Base-by-base conservation (phyloP, 805 yeast species). In the Cyberlindnera xishuangbannaensis region DNA sequence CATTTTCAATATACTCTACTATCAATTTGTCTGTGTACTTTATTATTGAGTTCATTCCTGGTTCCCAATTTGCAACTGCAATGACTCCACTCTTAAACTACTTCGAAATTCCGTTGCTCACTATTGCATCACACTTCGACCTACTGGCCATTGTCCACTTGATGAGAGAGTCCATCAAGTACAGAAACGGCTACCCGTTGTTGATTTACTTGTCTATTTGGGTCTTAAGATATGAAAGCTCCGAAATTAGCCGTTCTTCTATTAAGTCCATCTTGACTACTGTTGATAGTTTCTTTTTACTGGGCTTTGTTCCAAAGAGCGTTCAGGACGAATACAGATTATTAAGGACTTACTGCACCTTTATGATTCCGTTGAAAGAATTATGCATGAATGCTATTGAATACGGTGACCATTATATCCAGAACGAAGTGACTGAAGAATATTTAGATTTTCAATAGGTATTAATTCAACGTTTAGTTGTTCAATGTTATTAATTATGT, bases 1-100 rank as follows among this genome's bases (percentile, higher is more conserved):
- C 71, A 2, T 65, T 64, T 43, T 54, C 58, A n/a, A 50, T 58
- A 7, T 66, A 64, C 39, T 64, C 71, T 4, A 44, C 57, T n/a
- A 46, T 66, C 33, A 66, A 66, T 37, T 40, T 64, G 24, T 45
- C 58, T 18, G 53, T 56, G 15, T 62, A 49, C 36, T 44, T 56
- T 27, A 50, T 56, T 4, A 36, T 49, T 20, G 68, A 65, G 24
- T 43, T 54, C 7, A 59, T 53, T 30, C 65, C 68, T 1, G 36
- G 43, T 1, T 48, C 47, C 11, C 46, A 49, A 2, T 43, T 65
- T 10, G 49, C 65, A 12, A 28, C 41, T 19, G 67, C 67, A 0
- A 18, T 63, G 5, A 31, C 50, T 6, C 71, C 70, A 2, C 49
- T 65, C 31, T 44, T 63, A n/a, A 39, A 48, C 17, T 65, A 59